phyloP scores from a whole-genome alignment of 2,329 filamentous ascomycete genomes.

The Pseudocercospora fijiensis region DNA sequence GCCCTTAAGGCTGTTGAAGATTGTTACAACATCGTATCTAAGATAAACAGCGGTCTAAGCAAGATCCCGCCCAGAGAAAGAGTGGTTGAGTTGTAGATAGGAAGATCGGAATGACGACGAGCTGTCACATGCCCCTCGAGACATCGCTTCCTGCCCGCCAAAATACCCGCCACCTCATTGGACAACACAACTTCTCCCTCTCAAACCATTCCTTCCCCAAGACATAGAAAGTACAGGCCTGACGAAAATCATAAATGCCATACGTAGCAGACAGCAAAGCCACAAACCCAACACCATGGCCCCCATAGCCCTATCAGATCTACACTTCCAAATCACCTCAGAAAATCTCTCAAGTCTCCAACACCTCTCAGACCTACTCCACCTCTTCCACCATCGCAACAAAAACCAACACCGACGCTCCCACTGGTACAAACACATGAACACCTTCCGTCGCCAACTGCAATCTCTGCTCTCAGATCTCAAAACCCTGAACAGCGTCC shows the following conservation, averaged over 20 bases:
- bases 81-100: not conserved
- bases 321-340: slow-evolving; percentile 8
- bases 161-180: slow-evolving; percentile 2
- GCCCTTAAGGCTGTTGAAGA: not conserved
- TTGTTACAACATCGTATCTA: not conserved
- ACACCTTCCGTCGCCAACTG: slow-evolving; percentile 67
- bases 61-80: not conserved
- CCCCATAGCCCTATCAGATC: slow-evolving; percentile 3
- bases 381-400: slow-evolving; percentile 77
- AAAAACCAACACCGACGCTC: slow-evolving; percentile 83
- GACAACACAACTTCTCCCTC: not conserved
- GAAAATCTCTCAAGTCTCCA: slow-evolving; percentile 5
- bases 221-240: not conserved
- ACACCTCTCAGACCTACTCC: slow-evolving; percentile 57
- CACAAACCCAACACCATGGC: slow-evolving; percentile 5
- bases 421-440: slow-evolving; percentile 78
- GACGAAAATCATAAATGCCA: not conserved
- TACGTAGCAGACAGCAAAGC: not conserved
- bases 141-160: slow-evolving; percentile 1
- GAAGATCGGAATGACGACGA: not conserved
- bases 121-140: not conserved
- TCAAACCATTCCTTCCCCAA: not conserved
- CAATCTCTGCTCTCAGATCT: slow-evolving; percentile 51
- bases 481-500: slow-evolving; percentile 26
- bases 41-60: not conserved